These are phyloP conservation scores for Chytriomyces sp. DNA, from an alignment of 192 early-diverging fungal genomes.

Conservation along the genomic window DNA sequence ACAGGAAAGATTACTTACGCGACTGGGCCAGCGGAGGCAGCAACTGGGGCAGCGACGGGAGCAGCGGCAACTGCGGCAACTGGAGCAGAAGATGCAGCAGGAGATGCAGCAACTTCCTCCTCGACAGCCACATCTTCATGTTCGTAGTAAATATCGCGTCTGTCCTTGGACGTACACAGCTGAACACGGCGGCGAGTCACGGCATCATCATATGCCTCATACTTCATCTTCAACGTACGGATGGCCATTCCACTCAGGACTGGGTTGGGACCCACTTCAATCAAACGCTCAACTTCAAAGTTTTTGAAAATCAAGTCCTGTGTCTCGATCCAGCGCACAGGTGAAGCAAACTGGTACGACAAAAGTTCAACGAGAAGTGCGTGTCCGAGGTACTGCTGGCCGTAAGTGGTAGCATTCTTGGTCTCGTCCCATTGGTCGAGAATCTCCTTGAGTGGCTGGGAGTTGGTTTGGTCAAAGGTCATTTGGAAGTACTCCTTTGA, in stretches of 20 bases:
- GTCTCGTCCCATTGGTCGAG: constrained; percentile 81
- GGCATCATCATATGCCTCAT: constrained; percentile 93
- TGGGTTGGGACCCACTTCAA: constrained; percentile 89
- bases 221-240: constrained; percentile 95
- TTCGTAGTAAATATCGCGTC: constrained; percentile 93
- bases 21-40: constrained; percentile 52
- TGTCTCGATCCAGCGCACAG: constrained; percentile 95
- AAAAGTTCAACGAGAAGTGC: constrained; percentile 85
- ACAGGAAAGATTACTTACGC: constrained; percentile 39
- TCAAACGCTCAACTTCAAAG: constrained; percentile 81
- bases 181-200: constrained; percentile 88
- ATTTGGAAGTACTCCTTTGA: constrained; percentile 75
- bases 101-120: constrained; percentile 46
- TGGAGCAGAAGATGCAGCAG: constrained; percentile 58
- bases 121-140: constrained; percentile 72
- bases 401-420: constrained; percentile 69
- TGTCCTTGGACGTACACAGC: constrained; percentile 86
- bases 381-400: constrained; percentile 86
- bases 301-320: constrained; percentile 84
- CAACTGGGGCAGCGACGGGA: constrained; percentile 58
- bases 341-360: constrained; percentile 90
- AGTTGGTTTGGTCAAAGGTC: constrained; percentile 74
- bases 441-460: constrained; percentile 74
- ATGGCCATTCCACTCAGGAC: constrained; percentile 92
- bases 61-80: constrained; percentile 61